phyloP scores from a whole-genome alignment of 345 rosid genomes.

The Acer saccharum region DNA sequence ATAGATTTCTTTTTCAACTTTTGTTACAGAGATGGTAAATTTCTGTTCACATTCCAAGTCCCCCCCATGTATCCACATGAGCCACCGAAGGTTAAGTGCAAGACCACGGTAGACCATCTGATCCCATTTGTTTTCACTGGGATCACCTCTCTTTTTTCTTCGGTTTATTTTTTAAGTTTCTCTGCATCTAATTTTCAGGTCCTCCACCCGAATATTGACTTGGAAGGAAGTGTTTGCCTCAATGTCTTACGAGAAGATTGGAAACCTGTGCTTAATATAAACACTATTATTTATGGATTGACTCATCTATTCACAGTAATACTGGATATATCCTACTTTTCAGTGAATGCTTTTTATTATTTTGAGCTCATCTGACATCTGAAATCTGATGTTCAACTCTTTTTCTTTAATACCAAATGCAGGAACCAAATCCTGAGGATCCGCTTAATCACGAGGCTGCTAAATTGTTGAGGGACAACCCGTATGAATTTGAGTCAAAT shows the following conservation, averaged over 20 bases:
- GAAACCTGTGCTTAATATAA: conserved; percentile 97
- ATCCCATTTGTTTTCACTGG: background rate
- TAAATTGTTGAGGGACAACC: conserved; percentile 83
- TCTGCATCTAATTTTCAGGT: conserved; percentile 49
- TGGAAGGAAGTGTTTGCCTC: conserved; percentile 97
- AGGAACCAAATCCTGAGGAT: conserved; percentile 95
- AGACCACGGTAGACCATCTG: conserved; percentile 70
- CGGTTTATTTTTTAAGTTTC: background rate
- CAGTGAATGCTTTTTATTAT: background rate
- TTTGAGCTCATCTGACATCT: conserved; percentile 7
- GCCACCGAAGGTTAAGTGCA: conserved; percentile 97
- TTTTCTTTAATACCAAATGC: conserved; percentile 11
- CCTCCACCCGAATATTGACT: conserved; percentile 95
- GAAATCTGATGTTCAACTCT: background rate
- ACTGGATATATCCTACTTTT: background rate
- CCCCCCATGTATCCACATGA: conserved; percentile 91
- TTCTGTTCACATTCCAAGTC: conserved; percentile 85
- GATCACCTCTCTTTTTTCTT: background rate
- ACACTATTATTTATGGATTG: conserved; percentile 86
- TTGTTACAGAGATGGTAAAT: conserved; percentile 68
- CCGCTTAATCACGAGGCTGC: conserved; percentile 97
- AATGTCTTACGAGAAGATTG: conserved; percentile 96
- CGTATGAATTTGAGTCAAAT: conserved; percentile 64
- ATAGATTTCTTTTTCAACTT: background rate
- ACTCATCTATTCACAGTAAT: conserved; percentile 93